Evolutionary conservation across 2,329 filamentous ascomycete genomes (phyloP).

Genomic region (Fusarium cyanostomum): DNA sequence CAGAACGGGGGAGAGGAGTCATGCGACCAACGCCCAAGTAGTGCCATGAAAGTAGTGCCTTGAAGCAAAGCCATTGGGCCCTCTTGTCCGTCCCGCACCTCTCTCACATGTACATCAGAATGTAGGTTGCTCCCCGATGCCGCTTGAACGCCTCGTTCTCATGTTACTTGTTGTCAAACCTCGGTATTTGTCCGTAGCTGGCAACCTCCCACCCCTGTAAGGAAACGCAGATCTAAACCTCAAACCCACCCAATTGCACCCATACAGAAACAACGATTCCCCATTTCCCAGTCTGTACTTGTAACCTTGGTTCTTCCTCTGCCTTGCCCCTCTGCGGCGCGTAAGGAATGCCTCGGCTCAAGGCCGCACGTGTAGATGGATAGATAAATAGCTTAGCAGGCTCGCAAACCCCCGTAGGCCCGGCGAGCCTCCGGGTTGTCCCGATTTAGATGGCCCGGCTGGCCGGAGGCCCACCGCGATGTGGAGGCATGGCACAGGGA

Average conservation of each 20-base stretch:
- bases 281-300: not conserved
- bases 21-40: constrained; percentile 36
- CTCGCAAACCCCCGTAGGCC: constrained; percentile 26
- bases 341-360: constrained; percentile 36
- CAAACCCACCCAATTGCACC: constrained; percentile 10
- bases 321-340: not conserved
- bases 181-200: constrained; percentile 38
- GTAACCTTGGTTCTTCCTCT: not conserved
- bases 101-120: constrained; percentile 38
- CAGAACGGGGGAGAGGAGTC: constrained; percentile 32
- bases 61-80: constrained; percentile 40
- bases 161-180: constrained; percentile 25
- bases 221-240: constrained; percentile 22
- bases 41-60: constrained; percentile 29
- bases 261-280: not conserved
- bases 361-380: constrained; percentile 21
- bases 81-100: constrained; percentile 26
- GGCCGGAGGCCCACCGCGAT: constrained; percentile 37
- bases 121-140: constrained; percentile 21
- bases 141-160: constrained; percentile 39
- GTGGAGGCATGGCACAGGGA: constrained; percentile 19
- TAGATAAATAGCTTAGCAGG: not conserved
- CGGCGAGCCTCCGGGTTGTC: constrained; percentile 32
- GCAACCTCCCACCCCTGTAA: constrained; percentile 2
- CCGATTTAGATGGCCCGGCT: constrained; percentile 37